A percentile compares a stretch with the other conserved stretches of the same genome.
These are phyloP conservation scores for Mycena albidolilacea DNA, from an alignment of 768 basidiomycete genomes.

Conservation along the genomic window DNA sequence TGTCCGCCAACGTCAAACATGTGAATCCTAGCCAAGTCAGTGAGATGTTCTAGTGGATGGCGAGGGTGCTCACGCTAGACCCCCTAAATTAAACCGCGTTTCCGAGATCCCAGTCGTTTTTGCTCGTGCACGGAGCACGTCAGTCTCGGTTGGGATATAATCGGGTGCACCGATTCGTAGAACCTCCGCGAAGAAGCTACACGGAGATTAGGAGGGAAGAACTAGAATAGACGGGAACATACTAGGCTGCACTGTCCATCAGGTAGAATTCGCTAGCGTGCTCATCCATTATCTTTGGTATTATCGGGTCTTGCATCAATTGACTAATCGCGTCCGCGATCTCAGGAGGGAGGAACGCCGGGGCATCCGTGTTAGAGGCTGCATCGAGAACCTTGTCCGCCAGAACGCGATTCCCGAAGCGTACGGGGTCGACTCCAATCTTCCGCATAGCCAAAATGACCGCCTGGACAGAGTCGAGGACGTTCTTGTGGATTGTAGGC, in stretches of 20 bases:
- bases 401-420: constrained; percentile 49
- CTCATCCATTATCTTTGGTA: constrained; percentile 66
- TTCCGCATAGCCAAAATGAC: constrained; percentile 90
- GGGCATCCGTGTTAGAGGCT: constrained; percentile 59
- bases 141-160: constrained; percentile 90
- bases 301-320: constrained; percentile 80
- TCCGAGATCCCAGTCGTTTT: constrained; percentile 95
- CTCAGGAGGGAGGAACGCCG: constrained; percentile 68
- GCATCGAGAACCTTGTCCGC: constrained; percentile 75
- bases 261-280: constrained; percentile 87
- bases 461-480: constrained; percentile 90
- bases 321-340: constrained; percentile 79
- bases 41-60: constrained; percentile 3
- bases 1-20: constrained; percentile 89
- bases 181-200: constrained; percentile 89
- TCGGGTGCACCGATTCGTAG: constrained; percentile 84
- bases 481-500: constrained; percentile 86
- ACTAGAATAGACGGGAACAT: neutral
- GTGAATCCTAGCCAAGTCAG: constrained; percentile 59
- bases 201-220: neutral
- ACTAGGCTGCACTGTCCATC: constrained; percentile 96
- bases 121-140: constrained; percentile 89
- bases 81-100: constrained; percentile 84
- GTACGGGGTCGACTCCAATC: constrained; percentile 75
- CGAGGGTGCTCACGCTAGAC: constrained; percentile 63